A percentile compares a stretch with the other conserved stretches of the same genome.
phyloP scores from a whole-genome alignment of 2,329 filamentous ascomycete species.

The Echinosphaeria canescens region DNA sequence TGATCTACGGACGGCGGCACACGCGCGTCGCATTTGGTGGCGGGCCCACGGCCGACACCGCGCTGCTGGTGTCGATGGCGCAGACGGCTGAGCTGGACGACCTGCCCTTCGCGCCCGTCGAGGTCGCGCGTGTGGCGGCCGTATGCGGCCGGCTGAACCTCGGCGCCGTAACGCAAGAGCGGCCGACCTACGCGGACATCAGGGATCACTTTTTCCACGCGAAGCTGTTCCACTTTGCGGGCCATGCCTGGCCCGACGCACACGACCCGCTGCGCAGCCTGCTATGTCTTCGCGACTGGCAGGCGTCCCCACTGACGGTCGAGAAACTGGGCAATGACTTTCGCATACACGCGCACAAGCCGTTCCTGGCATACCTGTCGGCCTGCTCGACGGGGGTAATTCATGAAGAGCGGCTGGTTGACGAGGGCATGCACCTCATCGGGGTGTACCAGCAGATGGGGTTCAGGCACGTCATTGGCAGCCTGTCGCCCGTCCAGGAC shows the following conservation, averaged over 20 bases:
- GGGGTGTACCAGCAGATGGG: conserved; percentile 15
- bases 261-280: conserved; percentile 10
- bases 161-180: conserved; percentile 1
- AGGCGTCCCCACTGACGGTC: conserved; percentile 9
- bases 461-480: conserved; percentile 17
- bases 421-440: conserved; percentile 16
- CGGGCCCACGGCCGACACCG: conserved; percentile 1
- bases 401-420: conserved; percentile 6
- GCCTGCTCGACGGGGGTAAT: conserved; percentile 12
- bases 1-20: conserved; percentile 3
- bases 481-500: conserved; percentile 16
- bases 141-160: conserved; percentile 2
- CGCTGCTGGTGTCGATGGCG: conserved; percentile 11
- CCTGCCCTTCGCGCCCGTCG: conserved; percentile 5
- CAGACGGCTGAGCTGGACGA: conserved; percentile 5
- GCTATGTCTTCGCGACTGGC: conserved; percentile 10
- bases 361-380: conserved; percentile 16
- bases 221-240: conserved; percentile 18
- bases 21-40: not conserved
- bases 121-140: conserved; percentile 4
- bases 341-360: conserved; percentile 3
- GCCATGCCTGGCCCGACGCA: conserved; percentile 11
- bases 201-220: conserved; percentile 7
- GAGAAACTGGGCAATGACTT: not conserved
- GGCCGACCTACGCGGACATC: conserved; percentile 6